Evolutionary conservation across 2,329 filamentous ascomycete species (phyloP).

Genomic region (Pestalotiopsis sp.): DNA sequence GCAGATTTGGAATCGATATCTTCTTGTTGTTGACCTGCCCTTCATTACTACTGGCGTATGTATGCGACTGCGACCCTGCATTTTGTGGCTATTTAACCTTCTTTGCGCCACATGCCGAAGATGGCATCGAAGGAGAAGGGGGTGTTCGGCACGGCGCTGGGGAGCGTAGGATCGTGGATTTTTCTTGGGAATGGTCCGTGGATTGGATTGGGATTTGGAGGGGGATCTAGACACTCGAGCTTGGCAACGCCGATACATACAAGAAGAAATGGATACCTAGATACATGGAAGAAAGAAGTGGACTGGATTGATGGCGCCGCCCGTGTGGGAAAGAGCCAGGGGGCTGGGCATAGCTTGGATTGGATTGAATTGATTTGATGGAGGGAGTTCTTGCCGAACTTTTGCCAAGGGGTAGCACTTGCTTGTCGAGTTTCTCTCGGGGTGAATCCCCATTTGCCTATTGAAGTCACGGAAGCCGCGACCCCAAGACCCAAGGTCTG

Average conservation of each 20-base stretch:
- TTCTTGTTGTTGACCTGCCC: not conserved
- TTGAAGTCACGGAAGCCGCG: not conserved
- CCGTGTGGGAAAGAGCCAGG: not conserved
- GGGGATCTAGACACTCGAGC: constrained; percentile 19
- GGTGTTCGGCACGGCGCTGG: constrained; percentile 21
- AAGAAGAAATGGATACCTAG: not conserved
- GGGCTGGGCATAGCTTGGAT: no score
- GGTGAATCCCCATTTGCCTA: not conserved
- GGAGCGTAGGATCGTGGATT: constrained; percentile 13
- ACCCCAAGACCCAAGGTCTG: not conserved
- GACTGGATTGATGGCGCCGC: not conserved
- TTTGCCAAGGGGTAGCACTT: not conserved
- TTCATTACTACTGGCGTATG: constrained; percentile 7
- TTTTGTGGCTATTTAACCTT: constrained; percentile 25
- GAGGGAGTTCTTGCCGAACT: not conserved
- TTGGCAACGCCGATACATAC: constrained; percentile 3
- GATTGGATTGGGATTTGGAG: constrained; percentile 24
- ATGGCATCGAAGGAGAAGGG: constrained; percentile 17
- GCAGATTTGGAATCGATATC: not conserved
- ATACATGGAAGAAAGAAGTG: no score
- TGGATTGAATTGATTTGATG: no score
- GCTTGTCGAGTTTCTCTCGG: not conserved
- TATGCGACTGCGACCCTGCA: constrained; percentile 16
- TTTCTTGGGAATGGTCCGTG: not conserved
- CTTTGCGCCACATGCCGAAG: constrained; percentile 27